These are phyloP conservation scores for Flammula alnicola DNA, from an alignment of 1,284 basidiomycete genomes.

Conservation along the genomic window DNA sequence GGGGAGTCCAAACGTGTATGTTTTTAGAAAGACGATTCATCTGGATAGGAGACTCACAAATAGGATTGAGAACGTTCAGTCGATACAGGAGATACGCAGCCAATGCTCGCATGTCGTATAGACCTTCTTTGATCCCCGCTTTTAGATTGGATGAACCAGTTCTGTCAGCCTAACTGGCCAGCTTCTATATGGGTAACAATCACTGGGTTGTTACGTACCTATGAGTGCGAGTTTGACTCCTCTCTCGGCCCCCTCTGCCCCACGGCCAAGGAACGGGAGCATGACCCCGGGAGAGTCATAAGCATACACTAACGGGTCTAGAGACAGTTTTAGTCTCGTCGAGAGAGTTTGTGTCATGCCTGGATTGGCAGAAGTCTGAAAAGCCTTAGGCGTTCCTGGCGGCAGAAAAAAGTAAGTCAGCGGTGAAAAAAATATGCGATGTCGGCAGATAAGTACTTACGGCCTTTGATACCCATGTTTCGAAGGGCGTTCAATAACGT, in stretches of 20 bases:
- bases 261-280: constrained; percentile 93
- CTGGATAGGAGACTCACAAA: constrained; percentile 53
- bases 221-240: constrained; percentile 94
- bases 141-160: constrained; percentile 26
- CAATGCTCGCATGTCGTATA: constrained; percentile 86
- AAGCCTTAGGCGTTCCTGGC: constrained; percentile 76
- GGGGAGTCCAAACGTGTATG: background rate
- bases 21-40: background rate
- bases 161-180: constrained; percentile 28
- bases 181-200: constrained; percentile 17
- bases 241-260: constrained; percentile 83
- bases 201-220: constrained; percentile 56
- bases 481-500: constrained; percentile 92
- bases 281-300: constrained; percentile 98
- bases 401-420: constrained; percentile 9
- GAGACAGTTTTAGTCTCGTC: constrained; percentile 80
- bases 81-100: constrained; percentile 90
- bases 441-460: constrained; percentile 49
- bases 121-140: constrained; percentile 94
- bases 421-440: constrained; percentile 11
- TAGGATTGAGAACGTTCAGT: constrained; percentile 78
- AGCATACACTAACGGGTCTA: constrained; percentile 87
- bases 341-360: constrained; percentile 87
- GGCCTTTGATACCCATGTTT: constrained; percentile 85
- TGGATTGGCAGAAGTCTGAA: constrained; percentile 88